These are phyloP conservation scores for Phytomonas serpens DNA, from an alignment of 208 protist species.

Conservation along the genomic window DNA sequence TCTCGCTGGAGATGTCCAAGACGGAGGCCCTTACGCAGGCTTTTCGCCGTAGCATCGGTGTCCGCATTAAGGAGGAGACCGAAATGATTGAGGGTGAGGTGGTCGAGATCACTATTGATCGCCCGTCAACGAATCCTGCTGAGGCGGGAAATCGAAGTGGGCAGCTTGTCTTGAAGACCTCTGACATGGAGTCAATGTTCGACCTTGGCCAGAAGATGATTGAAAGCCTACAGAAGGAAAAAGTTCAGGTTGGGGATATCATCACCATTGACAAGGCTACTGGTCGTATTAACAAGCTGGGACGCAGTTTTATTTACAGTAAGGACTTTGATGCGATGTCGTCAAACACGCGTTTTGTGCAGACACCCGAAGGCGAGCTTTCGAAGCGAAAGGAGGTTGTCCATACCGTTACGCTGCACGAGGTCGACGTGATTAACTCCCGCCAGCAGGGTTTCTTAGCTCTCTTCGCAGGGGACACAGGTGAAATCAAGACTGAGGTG, in stretches of 20 bases:
- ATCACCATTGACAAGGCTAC: conserved; percentile 99
- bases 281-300: conserved; percentile 97
- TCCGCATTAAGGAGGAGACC: conserved; percentile 99
- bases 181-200: conserved; percentile 99
- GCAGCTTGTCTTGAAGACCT: conserved; percentile 99
- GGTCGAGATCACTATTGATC: conserved; percentile 98
- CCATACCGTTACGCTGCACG: conserved; percentile 99
- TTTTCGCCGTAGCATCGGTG: conserved; percentile 97
- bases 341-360: conserved; percentile 93
- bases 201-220: conserved; percentile 99
- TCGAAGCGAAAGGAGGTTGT: conserved; percentile 99
- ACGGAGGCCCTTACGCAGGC: conserved; percentile 99
- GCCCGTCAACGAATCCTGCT: conserved; percentile 91
- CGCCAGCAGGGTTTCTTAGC: conserved; percentile 98
- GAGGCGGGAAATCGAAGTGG: conserved; percentile 92
- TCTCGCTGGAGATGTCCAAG: conserved; percentile 99
- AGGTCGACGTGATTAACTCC: conserved; percentile 99
- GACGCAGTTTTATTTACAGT: conserved; percentile 95
- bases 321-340: conserved; percentile 96
- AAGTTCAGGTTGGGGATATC: conserved; percentile 97
- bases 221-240: conserved; percentile 98
- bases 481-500: conserved; percentile 99
- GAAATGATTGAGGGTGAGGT: conserved; percentile 99
- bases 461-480: conserved; percentile 99
- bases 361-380: conserved; percentile 98